Conservation (phyloP, 306 rosid genomes). For the Glycine latifolia region DNA sequence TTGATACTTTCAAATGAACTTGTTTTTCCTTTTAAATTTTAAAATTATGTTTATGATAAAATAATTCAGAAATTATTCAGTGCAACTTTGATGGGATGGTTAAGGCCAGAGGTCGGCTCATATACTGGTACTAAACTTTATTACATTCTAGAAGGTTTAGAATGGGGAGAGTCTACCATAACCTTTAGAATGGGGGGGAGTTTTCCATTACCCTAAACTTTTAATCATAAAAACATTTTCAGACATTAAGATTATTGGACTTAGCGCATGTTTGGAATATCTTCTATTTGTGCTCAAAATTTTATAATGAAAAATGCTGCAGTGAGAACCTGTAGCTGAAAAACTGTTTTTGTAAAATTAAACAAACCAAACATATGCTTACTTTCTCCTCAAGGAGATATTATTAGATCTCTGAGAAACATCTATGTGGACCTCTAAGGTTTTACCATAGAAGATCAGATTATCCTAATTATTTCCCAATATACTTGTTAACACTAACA, state of each 20-base stretch:
- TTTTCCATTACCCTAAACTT: neutral
- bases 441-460: neutral
- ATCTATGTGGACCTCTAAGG: neutral
- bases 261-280: neutral
- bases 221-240: neutral
- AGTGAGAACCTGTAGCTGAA: neutral
- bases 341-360: neutral
- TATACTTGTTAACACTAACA: neutral
- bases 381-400: neutral
- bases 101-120: neutral
- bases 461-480: neutral
- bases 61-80: slow-evolving; percentile 20
- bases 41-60: slow-evolving; percentile 12
- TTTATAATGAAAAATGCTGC: slow-evolving; percentile 2
- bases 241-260: neutral
- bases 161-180: neutral
- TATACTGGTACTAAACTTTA: neutral
- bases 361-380: neutral
- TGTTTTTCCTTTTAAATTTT: neutral
- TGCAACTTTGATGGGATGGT: neutral
- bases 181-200: neutral
- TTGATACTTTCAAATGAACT: slow-evolving; percentile 28
- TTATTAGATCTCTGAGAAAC: neutral
- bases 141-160: too few species aligned
- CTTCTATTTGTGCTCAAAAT: neutral